A percentile compares a stretch with the other conserved stretches of the same genome.
Conservation (phyloP, 2,329 filamentous ascomycete genomes). For the Penicillium brevicompactum region DNA sequence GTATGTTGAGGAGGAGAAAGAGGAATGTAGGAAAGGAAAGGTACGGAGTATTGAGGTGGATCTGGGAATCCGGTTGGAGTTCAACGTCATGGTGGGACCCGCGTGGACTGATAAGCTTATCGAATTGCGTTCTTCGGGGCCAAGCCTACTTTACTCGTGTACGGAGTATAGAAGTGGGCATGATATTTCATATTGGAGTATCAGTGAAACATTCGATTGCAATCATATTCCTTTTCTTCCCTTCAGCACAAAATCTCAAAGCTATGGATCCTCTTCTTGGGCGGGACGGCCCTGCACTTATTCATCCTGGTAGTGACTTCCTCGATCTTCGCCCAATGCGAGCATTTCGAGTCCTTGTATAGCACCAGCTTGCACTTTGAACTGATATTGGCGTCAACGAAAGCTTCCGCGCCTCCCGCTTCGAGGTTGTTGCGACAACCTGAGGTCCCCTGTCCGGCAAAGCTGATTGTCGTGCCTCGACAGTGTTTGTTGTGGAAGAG, state of each 20-base stretch:
- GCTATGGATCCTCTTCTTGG: slow-evolving; percentile 8
- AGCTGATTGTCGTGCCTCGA: background rate
- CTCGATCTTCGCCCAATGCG: background rate
- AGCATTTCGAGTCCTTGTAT: slow-evolving; percentile 12
- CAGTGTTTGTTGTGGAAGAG: slow-evolving; percentile 13
- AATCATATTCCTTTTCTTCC: background rate
- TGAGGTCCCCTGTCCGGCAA: slow-evolving; percentile 6
- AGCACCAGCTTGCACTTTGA: slow-evolving; percentile 10
- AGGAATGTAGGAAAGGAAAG: background rate
- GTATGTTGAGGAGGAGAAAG: background rate
- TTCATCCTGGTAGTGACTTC: background rate
- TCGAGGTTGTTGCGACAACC: slow-evolving; percentile 9
- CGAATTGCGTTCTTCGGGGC: background rate
- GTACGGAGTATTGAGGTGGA: background rate
- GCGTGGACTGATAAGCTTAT: slow-evolving; percentile 7
- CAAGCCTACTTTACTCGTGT: too few relatives aligned
- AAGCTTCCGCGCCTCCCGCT: background rate
- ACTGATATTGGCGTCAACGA: slow-evolving; percentile 5
- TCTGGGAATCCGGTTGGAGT: slow-evolving; percentile 3
- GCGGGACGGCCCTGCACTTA: background rate
- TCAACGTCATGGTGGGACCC: slow-evolving; percentile 2
- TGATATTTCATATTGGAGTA: too few relatives aligned
- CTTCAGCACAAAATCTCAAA: slow-evolving; percentile 8
- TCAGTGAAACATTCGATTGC: background rate
- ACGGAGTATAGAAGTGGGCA: too few relatives aligned